Base-by-base conservation (phyloP, 768 basidiomycete species). In the Russula olivacea region DNA sequence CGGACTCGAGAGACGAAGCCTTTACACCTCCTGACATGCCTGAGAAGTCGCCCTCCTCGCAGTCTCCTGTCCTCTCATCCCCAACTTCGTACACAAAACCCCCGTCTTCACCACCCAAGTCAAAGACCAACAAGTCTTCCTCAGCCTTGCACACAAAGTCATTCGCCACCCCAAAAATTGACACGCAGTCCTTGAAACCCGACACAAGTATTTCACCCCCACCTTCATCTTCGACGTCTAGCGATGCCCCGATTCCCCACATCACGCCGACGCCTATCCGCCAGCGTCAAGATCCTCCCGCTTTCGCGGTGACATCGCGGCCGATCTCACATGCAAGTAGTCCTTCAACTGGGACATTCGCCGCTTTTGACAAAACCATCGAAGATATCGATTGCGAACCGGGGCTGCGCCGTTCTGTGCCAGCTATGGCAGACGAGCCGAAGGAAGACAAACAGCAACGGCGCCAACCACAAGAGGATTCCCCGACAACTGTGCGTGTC, bases 221-320 rank as follows among this genome's bases (percentile, higher is more conserved):
- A 17, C 70, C 67, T 3, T 69, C 76, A 1, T 69, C 72, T 55
- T 58, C 66, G n/a, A 56, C 61, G 17, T 55, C 34, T 62, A 72
- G 61, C 59, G 56, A 63, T 8, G 55, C 55, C 2, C 52, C 59
- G 36, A 55, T 70, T 23, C 69, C 58, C 25, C 72, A 69, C 38
- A 74, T 75, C 57, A 69, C 71, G 40, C 75, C 74, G 0, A 73
- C 70, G 0, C 71, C 70, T 3, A 73, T 75, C 19, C 71, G 73
- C 19, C 68, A 71, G 47, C 73, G 74, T 12, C 69, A 69, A 9
- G 70, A 70, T 4, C 70, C 71, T 0, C 71, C 75, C 3, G 65
- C 74, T 14, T 76, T 76, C 59, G 68, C 71, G n/a, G 75, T 76
- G 17, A 75, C 74, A 19, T 74, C 74, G 10, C 69, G 75, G 8